Base-by-base conservation (phyloP, 23 red algal species). In the Cyanidioschyzon merolae region DNA sequence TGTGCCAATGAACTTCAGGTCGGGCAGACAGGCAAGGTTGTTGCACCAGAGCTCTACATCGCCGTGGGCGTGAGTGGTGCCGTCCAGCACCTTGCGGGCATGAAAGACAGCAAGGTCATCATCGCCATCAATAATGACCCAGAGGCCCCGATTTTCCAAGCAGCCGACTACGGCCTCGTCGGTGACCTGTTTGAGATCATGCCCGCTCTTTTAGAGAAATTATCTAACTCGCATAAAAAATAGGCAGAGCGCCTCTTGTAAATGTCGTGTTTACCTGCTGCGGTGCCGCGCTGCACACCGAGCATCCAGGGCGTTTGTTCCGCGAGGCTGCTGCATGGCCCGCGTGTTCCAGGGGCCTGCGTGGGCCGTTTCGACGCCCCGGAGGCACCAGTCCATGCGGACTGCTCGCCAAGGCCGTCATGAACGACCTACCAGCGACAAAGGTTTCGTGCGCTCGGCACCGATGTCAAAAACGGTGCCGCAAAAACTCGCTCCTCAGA, bases 111-210 rank as follows among this genome's bases (percentile, higher is more conserved):
- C 34, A 96, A 96, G 74, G 80, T 79, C 0, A 90, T 96, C 67
- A 87, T 96, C 15, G 92, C 92, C 39, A 96, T 96, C 75, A 96
- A 96, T 37, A 96, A 96, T 76, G 92, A 96, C 76, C 75, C 86
- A 26, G 92, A 96, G 41, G 92, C 92, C 24, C 92, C 92, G 16
- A 96, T 96, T 26, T 96, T 96, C 74, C 79, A 85, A 38, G 80
- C 90, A 1, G 92, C 92, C 27, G 92, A 96, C 68, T 96, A 96
- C 57, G 92, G 92, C 16, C 79, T 96, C 21, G 88, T 96, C 37
- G 88, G 79, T 41, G 92, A 96, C 58, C 86, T 96, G 68, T 96
- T 96, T 84, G 87, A 96, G 39, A 88, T 76, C 15, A 80, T 96
- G 30, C 92, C 92, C 7, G 79, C 90, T 50, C 76, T 96, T 58